Base-by-base conservation (phyloP, 2,329 filamentous ascomycete species). In the Rhinocladiella similis region DNA sequence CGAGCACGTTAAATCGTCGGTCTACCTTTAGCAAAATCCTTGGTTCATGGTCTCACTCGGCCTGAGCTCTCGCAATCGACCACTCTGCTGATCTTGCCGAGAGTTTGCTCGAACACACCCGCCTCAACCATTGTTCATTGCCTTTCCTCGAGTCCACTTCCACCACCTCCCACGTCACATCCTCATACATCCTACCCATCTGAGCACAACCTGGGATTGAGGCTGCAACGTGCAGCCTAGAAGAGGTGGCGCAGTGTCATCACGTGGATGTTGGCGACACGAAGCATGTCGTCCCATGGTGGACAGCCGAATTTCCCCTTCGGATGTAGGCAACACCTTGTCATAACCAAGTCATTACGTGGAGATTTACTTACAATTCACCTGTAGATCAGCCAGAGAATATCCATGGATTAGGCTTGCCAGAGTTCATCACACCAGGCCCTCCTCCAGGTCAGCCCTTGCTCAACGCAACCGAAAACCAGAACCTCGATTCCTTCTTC, bases 231-330 rank as follows among this genome's bases (percentile, higher is more conserved):
- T 14, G 60, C 52, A 56, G 57, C 49, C 55, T 55, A 46, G 48
- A 51, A 52, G 53, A 52, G 56, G 53, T 47, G 55, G 56, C 46
- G 50, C 29, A 33, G 56, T 38, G 54, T 36, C 29, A 35, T 22
- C 38, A 29, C 22, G 47, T 60, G 52, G 36, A 64, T 64, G 63
- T 61, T 64, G 62, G 60, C 62, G 38, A 60, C 58, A 39, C 63
- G 62, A 56, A 65, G 52, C 43, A 65, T 65, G 63, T 63, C 61
- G 57, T 65, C 63, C 57, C 62, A 64, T 60, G 62, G 60, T 36
- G 61, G 63, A 59, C 63, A 64, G 51, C 57, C 63, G 47, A 62
- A 58, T 51, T 57, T 65, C 43, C 63, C 63, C 5, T 65, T 65
- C 47, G 63, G 63, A 42, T 65, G 63, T 65, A 65, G 53, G 63